These are phyloP conservation scores for Pterocarpus macrocarpus DNA, from an alignment of 306 rosid species.

Conservation along the genomic window DNA sequence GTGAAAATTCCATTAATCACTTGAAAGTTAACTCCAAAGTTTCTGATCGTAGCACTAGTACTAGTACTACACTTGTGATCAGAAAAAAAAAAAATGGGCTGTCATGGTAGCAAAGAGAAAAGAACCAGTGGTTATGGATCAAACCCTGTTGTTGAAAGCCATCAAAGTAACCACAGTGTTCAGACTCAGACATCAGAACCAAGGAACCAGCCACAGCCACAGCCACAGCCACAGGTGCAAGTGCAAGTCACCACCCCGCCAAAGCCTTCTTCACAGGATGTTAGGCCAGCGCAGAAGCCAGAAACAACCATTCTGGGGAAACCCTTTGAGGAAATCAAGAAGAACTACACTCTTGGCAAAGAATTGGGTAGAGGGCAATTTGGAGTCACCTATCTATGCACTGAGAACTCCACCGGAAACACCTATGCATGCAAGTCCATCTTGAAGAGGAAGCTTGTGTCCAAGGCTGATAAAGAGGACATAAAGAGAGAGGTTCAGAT, in stretches of 20 bases:
- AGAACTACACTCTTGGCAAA: slow-evolving; percentile 72
- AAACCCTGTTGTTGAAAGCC: not conserved
- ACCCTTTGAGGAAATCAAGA: slow-evolving; percentile 73
- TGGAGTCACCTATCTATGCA: slow-evolving; percentile 84
- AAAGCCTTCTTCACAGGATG: slow-evolving; percentile 49
- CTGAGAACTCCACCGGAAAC: slow-evolving; percentile 70
- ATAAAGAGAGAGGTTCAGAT: slow-evolving; percentile 89
- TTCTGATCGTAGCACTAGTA: not conserved
- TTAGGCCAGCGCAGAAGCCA: slow-evolving; percentile 42
- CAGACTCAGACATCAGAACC: not conserved
- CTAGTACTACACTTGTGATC: too few species aligned
- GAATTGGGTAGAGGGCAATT: slow-evolving; percentile 94
- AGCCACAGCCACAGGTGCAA: slow-evolving; percentile 39
- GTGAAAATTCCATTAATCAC: too few species aligned
- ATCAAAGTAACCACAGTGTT: not conserved
- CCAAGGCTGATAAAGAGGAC: slow-evolving; percentile 73
- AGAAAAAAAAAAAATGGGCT: not conserved
- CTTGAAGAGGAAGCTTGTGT: slow-evolving; percentile 78
- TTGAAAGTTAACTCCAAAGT: not conserved
- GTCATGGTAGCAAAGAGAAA: not conserved
- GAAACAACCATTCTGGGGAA: slow-evolving; percentile 71
- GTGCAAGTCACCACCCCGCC: not conserved
- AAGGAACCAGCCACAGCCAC: slow-evolving; percentile 30
- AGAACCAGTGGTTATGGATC: not conserved
- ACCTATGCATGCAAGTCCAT: slow-evolving; percentile 87